Evolutionary conservation across 352 stramenopile genomes (phyloP).

Genomic region (Phytophthora idaei): DNA sequence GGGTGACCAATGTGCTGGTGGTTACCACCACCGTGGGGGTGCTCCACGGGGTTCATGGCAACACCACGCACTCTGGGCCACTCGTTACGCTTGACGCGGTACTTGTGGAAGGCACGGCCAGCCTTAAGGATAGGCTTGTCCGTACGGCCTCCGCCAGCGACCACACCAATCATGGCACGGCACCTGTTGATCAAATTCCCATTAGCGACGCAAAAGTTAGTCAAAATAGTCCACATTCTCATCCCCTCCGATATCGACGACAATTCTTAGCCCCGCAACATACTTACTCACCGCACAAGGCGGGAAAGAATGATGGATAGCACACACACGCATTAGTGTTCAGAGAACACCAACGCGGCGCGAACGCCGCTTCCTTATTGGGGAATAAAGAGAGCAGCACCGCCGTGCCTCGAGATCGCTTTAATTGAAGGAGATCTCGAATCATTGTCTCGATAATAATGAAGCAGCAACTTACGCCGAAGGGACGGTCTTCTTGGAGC

Average conservation of each 20-base stretch:
- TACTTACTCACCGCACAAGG: slow-evolving; percentile 89
- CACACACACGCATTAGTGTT: slow-evolving; percentile 41
- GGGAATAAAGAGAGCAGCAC: slow-evolving; percentile 19
- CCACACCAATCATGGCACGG: slow-evolving; percentile 96
- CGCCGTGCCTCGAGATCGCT: slow-evolving; percentile 42
- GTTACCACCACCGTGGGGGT: slow-evolving; percentile 99
- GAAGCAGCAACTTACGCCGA: slow-evolving; percentile 83
- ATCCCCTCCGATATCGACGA: slow-evolving; percentile 1
- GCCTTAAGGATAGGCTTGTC: slow-evolving; percentile 99
- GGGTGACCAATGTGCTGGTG: slow-evolving; percentile 99
- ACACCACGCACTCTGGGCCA: slow-evolving; percentile 99
- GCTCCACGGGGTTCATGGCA: slow-evolving; percentile 99
- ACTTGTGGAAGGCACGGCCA: slow-evolving; percentile 98
- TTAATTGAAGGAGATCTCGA: slow-evolving; percentile 10
- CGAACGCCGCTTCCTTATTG: slow-evolving; percentile 25
- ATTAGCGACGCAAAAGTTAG: slow-evolving; percentile 43
- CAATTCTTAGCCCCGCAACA: slow-evolving; percentile 23
- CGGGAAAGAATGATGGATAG: slow-evolving; percentile 56
- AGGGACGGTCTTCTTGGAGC: slow-evolving; percentile 97
- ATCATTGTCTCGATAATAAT: slow-evolving; percentile 35
- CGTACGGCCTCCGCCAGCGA: slow-evolving; percentile 97
- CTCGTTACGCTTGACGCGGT: slow-evolving; percentile 98
- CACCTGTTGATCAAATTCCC: slow-evolving; percentile 69
- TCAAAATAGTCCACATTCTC: slow-evolving; percentile 18
- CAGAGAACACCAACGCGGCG: slow-evolving; percentile 24